Evolutionary conservation across 345 rosid species (phyloP), one percentile per base, ranked within the genome.

Genomic region (Salix caprea): DNA sequence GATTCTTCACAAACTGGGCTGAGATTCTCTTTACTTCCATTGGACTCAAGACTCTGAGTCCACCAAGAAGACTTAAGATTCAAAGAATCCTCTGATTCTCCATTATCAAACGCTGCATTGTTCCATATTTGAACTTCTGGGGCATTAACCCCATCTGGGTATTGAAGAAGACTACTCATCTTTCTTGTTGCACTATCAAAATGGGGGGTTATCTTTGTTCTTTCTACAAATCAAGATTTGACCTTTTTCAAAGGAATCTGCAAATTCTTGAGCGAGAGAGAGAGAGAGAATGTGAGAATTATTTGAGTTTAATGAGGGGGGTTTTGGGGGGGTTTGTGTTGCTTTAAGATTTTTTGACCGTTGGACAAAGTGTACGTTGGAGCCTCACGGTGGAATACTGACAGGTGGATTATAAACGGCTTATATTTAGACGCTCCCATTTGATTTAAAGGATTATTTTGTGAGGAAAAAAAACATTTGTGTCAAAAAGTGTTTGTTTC

Each of bases 21-120:
- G 61, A 74, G 74, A 67, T 90, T 91, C 74, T 91, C 93, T 77
- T 91, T 91, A 72, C 89, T 83, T 77, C 78, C 82, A 79, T 86
- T 86, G 30, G 94, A 91, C 77, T 86, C 91, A 60, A 95, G 83
- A 12, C 87, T 84, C 6, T 79, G 80, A 13, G 91, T 89, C 76
- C 75, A 80, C 92, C 90, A 89, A 70, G 96, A 85, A 37, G 77
- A 78, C 61, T 85, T 88, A 2, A 86, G 26, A 65, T 75, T 84
- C 34, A 79, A 69, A 13, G 87, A 74, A 37, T 83, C 87, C 68
- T 86, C 86, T n/a, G 89, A 83, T 26, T 84, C 91, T 8, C 89
- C 91, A 37, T 89, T 88, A 85, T 96, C 98, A 72, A 96, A 93
- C 11, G 97, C 91, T 4, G 91, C 99, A 78, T 93, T 96, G 89